Evolutionary conservation across 257 asterid species (phyloP).

Genomic region (Ocimum tenuiflorum): DNA sequence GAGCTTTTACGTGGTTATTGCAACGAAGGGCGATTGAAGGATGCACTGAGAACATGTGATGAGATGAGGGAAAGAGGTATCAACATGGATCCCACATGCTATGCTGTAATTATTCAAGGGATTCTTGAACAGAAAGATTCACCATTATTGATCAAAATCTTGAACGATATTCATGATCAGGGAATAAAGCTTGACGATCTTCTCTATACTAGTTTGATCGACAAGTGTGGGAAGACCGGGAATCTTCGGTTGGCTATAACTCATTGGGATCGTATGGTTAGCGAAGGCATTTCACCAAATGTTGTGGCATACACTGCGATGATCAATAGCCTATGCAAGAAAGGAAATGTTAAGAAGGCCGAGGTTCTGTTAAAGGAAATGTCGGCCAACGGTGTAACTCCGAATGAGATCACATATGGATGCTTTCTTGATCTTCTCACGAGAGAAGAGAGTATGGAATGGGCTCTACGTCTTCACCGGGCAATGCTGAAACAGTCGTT

Average conservation of each 20-base stretch:
- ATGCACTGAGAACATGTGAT: conserved; percentile 40
- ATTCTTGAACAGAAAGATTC: conserved; percentile 40
- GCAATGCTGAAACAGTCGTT: conserved; percentile 43
- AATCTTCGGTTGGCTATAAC: conserved; percentile 53
- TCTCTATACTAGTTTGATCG: conserved; percentile 58
- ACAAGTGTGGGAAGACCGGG: conserved; percentile 59
- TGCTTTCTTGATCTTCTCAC: conserved; percentile 77
- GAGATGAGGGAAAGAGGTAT: conserved; percentile 64
- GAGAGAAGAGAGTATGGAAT: conserved; percentile 52
- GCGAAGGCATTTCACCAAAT: conserved; percentile 59
- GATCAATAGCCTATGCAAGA: conserved; percentile 64
- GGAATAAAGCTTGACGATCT: conserved; percentile 64
- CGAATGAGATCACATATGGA: conserved; percentile 67
- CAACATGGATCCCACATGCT: conserved; percentile 62
- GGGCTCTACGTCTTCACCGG: conserved; percentile 55
- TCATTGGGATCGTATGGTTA: conserved; percentile 67
- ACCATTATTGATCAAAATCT: conserved; percentile 26
- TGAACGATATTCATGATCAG: conserved; percentile 49
- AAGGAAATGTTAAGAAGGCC: conserved; percentile 54
- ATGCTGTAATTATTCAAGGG: conserved; percentile 54
- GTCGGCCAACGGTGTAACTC: conserved; percentile 47
- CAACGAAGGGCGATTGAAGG: conserved; percentile 53
- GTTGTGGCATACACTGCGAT: conserved; percentile 55
- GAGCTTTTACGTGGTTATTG: conserved; percentile 70
- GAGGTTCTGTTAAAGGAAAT: conserved; percentile 54